Evolutionary conservation across 805 yeast genomes (phyloP), one percentile per base, ranked within the genome.

Genomic region (Maudiozyma saulgeensis): DNA sequence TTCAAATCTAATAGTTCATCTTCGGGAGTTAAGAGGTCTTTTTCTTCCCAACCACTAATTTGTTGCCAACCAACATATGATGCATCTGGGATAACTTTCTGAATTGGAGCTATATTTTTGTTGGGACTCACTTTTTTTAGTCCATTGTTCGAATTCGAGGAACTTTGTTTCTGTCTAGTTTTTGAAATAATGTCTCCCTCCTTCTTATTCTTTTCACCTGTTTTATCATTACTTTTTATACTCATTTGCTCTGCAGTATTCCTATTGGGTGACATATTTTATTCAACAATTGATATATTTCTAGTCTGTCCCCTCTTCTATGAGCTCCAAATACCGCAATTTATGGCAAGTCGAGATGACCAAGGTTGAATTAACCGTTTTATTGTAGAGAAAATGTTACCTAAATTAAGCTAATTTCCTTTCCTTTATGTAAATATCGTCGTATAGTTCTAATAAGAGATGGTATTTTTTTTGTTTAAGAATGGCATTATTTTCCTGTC

Each of bases 51-150:
- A n/a, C 87, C 86, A 13, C 91, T 90, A 47, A 87, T 89, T 66
- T 89, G 96, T 62, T 82, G 86, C 97, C 97, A 90, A 23, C 97
- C 97, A 45, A 86, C 78, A 59, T 77, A 84, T 2, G 91, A 80
- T 32, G 85, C 84, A 50, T 74, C 55, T 11, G 43, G 43, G 6
- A 41, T 25, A 15, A 13, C 15, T n/a, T 21, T 15, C n/a, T 41
- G 7, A n/a, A 31, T 26, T 23, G 43, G 43, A 25, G 43, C 25
- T 23, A 41, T 41, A 15, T 41, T n/a, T 15, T 41, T 39, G 25
- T 39, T 39, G 5, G 26, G 23, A 19, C 42, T 39, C 40, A 37
- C 40, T 18, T 37, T 3, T 37, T 16, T n/a, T 18, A 8, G 8
- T 13, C 8, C 40, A 7, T 7, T 37, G 19, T n/a, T 18, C 15